phyloP scores from a whole-genome alignment of 1,284 basidiomycete species.

The Takashimella koratensis region DNA sequence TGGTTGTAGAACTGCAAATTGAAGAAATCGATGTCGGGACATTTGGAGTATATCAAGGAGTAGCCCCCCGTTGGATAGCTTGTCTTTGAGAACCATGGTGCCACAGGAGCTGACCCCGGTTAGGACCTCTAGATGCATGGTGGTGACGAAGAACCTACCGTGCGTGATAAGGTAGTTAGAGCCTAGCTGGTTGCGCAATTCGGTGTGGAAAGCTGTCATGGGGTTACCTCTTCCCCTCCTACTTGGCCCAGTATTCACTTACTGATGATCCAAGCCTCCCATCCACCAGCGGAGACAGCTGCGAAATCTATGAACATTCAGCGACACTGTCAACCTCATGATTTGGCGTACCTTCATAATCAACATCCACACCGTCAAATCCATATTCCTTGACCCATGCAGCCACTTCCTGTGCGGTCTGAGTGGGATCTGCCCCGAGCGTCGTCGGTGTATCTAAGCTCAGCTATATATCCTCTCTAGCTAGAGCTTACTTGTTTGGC shows the following conservation, averaged over 20 bases:
- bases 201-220: constrained; percentile 30
- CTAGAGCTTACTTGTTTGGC: constrained; percentile 39
- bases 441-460: constrained; percentile 44
- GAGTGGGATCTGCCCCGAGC: constrained; percentile 40
- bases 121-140: not conserved
- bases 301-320: constrained; percentile 25
- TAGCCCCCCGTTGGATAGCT: constrained; percentile 39
- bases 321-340: not conserved
- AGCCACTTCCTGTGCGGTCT: constrained; percentile 41
- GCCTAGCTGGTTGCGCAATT: constrained; percentile 35
- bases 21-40: constrained; percentile 39
- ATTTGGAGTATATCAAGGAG: constrained; percentile 28
- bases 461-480: not conserved
- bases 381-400: constrained; percentile 48
- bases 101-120: constrained; percentile 41
- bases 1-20: constrained; percentile 52
- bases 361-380: constrained; percentile 55
- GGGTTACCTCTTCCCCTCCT: no score
- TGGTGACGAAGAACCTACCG: not conserved
- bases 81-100: constrained; percentile 41
- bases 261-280: constrained; percentile 41
- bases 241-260: no score
- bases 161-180: constrained; percentile 42
- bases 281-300: constrained; percentile 35
- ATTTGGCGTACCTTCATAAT: constrained; percentile 48